phyloP scores from a whole-genome alignment of 2,329 filamentous ascomycete genomes.

The Dothistroma septosporum region DNA sequence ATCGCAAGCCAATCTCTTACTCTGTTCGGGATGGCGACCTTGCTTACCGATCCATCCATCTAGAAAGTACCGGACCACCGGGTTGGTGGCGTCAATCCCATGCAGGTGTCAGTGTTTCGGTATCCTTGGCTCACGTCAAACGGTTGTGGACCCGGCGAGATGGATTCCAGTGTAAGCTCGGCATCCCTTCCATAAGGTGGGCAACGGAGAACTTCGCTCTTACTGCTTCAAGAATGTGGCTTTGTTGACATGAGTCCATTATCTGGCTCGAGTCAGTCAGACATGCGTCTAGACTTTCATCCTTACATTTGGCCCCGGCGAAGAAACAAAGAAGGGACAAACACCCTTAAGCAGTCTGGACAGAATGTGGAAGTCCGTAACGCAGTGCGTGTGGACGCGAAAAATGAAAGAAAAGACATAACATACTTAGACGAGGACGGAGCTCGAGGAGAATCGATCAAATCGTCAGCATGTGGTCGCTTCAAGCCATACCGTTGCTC shows the following conservation, averaged over 20 bases:
- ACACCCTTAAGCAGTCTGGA: neutral
- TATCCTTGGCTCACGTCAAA: neutral
- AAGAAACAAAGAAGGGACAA: neutral
- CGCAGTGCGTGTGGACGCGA: slow-evolving; percentile 5
- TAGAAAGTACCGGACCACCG: neutral
- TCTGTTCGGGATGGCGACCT: neutral
- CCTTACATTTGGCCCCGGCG: neutral
- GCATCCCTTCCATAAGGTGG: neutral
- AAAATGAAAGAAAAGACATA: slow-evolving; percentile 1
- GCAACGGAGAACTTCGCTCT: neutral
- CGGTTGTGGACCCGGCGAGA: neutral
- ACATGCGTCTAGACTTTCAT: neutral
- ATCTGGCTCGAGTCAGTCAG: neutral
- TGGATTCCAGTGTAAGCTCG: neutral
- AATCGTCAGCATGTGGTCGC: neutral
- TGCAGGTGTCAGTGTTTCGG: slow-evolving; percentile 3
- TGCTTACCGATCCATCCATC: neutral
- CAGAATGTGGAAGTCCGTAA: slow-evolving; percentile 1
- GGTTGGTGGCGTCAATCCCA: neutral
- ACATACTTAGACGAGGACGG: slow-evolving; percentile 2
- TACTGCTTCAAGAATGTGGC: neutral
- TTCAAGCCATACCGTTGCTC: neutral
- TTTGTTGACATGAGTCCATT: slow-evolving; percentile 2
- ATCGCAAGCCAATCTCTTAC: neutral
- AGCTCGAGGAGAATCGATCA: neutral